These are phyloP conservation scores for Penicillium cinerascens DNA, from an alignment of 495 filamentous ascomycete genomes.

Conservation along the genomic window DNA sequence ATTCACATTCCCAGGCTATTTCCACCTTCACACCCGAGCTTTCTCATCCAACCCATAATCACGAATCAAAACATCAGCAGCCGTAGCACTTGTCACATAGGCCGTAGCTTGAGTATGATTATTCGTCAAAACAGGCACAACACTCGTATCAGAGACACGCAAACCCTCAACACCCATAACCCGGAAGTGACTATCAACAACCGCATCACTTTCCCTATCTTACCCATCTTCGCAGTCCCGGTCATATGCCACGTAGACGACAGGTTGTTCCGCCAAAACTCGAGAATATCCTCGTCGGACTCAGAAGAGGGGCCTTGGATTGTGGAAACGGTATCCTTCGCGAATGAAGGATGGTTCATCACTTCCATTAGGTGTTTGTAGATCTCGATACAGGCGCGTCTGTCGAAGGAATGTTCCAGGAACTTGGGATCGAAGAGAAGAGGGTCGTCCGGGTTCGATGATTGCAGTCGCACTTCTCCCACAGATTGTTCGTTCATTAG, in stretches of 20 bases:
- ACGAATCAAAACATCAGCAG: constrained; percentile 24
- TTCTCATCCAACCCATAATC: constrained; percentile 20
- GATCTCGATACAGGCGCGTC: constrained; percentile 50
- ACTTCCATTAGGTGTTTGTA: constrained; percentile 46
- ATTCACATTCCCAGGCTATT: too few relatives aligned
- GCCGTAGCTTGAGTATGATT: constrained; percentile 40
- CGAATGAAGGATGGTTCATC: constrained; percentile 40
- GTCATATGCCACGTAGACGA: constrained; percentile 52
- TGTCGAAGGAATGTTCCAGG: constrained; percentile 55
- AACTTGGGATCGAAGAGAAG: constrained; percentile 56
- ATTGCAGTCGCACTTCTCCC: constrained; percentile 54
- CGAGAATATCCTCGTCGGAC: constrained; percentile 55
- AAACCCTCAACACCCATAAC: constrained; percentile 54
- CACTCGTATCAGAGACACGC: constrained; percentile 63
- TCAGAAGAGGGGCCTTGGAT: constrained; percentile 44
- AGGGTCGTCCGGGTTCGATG: constrained; percentile 50
- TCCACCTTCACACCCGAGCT: not conserved
- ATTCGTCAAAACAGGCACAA: constrained; percentile 55
- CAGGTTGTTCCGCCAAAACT: constrained; percentile 38
- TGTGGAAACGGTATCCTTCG: constrained; percentile 40
- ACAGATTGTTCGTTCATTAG: constrained; percentile 38
- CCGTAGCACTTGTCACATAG: constrained; percentile 32
- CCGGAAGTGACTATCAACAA: constrained; percentile 53
- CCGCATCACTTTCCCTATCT: constrained; percentile 42
- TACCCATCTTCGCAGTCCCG: constrained; percentile 63